Conservation (phyloP, 2,329 filamentous ascomycete genomes). For the Apiospora marii region DNA sequence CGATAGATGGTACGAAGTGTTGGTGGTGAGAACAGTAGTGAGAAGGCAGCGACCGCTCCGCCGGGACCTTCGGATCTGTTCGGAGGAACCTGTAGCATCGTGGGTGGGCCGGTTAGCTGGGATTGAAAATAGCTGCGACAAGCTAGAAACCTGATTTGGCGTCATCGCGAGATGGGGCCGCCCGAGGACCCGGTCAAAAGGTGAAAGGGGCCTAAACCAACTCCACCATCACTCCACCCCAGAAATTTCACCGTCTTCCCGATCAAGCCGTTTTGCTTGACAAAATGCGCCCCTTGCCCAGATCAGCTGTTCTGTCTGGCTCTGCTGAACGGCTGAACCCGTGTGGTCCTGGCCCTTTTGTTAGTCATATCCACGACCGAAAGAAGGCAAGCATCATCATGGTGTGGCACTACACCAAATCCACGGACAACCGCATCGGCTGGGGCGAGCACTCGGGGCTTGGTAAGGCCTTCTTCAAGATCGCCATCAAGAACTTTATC, state of each 20-base stretch:
- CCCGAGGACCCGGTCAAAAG: neutral
- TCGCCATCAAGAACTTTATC: slow-evolving; percentile 41
- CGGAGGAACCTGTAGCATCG: neutral
- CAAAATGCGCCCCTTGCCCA: slow-evolving; percentile 13
- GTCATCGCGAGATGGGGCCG: neutral
- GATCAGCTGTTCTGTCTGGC: neutral
- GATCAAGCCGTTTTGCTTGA: neutral
- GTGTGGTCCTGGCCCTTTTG: neutral
- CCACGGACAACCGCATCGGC: slow-evolving; percentile 14
- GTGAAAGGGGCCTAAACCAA: neutral
- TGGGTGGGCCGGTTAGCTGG: neutral
- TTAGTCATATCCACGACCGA: neutral
- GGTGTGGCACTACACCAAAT: slow-evolving; percentile 23
- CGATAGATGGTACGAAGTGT: too few relatives aligned
- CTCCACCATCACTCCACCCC: slow-evolving; percentile 1
- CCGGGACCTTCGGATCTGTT: neutral
- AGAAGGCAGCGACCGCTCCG: neutral
- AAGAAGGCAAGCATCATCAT: neutral
- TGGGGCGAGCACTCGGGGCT: slow-evolving; percentile 22
- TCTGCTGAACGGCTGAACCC: neutral
- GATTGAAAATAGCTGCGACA: slow-evolving; percentile 10
- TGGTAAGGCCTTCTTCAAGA: slow-evolving; percentile 30
- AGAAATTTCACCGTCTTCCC: neutral
- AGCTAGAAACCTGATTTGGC: neutral
- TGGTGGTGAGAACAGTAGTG: too few relatives aligned